phyloP scores from a whole-genome alignment of 1,139 yeast species.

The Candida sanyaensis region DNA sequence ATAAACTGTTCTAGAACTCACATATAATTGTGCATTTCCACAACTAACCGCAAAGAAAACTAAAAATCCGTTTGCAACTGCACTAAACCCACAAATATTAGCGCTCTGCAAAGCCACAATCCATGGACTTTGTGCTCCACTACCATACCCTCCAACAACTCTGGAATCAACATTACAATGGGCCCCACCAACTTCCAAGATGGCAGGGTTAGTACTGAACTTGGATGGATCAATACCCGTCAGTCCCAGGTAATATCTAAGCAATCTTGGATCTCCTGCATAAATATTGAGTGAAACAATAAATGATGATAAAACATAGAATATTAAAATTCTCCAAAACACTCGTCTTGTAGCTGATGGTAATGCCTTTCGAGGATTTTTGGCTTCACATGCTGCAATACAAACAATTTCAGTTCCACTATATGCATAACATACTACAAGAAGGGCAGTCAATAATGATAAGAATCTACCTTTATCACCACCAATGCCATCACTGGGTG shows the following conservation, averaged over 20 bases:
- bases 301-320: slow-evolving; percentile 72
- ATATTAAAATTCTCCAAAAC: slow-evolving; percentile 67
- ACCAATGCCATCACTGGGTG: slow-evolving; percentile 50
- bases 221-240: slow-evolving; percentile 30
- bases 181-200: slow-evolving; percentile 42
- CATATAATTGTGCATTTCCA: slow-evolving; percentile 76
- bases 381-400: slow-evolving; percentile 84
- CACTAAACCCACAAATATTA: slow-evolving; percentile 61
- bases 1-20: slow-evolving; percentile 76
- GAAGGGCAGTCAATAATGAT: slow-evolving; percentile 62
- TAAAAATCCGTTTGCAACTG: slow-evolving; percentile 65
- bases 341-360: slow-evolving; percentile 79
- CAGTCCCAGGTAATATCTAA: slow-evolving; percentile 49
- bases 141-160: slow-evolving; percentile 50
- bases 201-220: slow-evolving; percentile 31
- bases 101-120: slow-evolving; percentile 74
- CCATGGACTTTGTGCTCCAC: slow-evolving; percentile 78
- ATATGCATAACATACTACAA: slow-evolving; percentile 71
- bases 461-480: slow-evolving; percentile 67
- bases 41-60: slow-evolving; percentile 77
- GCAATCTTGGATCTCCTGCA: slow-evolving; percentile 72
- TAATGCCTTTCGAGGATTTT: slow-evolving; percentile 75
- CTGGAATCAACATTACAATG: slow-evolving; percentile 35
- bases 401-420: slow-evolving; percentile 83
- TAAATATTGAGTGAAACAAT: slow-evolving; percentile 70